phyloP scores from a whole-genome alignment of 768 basidiomycete species.

The Pleurotus giganteus region DNA sequence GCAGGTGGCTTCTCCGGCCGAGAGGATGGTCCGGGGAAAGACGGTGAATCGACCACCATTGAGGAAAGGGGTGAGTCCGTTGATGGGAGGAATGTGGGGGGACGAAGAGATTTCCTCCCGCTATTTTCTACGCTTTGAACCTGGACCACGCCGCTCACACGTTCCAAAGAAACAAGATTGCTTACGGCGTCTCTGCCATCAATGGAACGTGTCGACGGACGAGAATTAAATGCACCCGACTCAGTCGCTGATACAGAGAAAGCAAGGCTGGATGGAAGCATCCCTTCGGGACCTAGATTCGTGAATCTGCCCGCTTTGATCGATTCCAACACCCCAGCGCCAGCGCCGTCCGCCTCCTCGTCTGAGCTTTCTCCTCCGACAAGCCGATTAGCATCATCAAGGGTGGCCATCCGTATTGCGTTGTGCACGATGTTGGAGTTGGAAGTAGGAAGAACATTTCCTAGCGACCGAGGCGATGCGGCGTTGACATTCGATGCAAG shows the following conservation, averaged over 20 bases:
- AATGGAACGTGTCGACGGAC: conserved; percentile 25
- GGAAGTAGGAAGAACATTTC: conserved; percentile 41
- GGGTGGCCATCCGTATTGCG: conserved; percentile 54
- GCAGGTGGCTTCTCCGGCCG: conserved; percentile 28
- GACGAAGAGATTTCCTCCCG: neutral
- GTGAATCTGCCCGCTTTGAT: conserved; percentile 49
- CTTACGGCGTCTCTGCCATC: no score
- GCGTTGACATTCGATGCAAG: conserved; percentile 49
- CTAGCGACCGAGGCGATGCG: conserved; percentile 37
- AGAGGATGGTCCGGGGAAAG: conserved; percentile 14
- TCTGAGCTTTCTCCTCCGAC: conserved; percentile 56
- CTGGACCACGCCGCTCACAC: no score
- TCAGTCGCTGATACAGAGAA: conserved; percentile 26
- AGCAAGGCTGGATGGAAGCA: conserved; percentile 10
- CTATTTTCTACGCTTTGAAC: no score
- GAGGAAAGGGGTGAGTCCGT: conserved; percentile 14
- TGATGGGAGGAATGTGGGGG: neutral
- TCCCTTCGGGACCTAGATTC: conserved; percentile 49
- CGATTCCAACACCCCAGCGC: conserved; percentile 51
- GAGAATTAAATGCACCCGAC: conserved; percentile 31
- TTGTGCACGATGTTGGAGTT: conserved; percentile 46
- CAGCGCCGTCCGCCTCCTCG: conserved; percentile 48
- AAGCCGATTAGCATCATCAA: conserved; percentile 46
- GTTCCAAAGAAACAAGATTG: no score
- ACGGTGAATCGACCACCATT: conserved; percentile 20